phyloP scores from a whole-genome alignment of 2,329 filamentous ascomycete genomes.

The Fusarium proliferatum region DNA sequence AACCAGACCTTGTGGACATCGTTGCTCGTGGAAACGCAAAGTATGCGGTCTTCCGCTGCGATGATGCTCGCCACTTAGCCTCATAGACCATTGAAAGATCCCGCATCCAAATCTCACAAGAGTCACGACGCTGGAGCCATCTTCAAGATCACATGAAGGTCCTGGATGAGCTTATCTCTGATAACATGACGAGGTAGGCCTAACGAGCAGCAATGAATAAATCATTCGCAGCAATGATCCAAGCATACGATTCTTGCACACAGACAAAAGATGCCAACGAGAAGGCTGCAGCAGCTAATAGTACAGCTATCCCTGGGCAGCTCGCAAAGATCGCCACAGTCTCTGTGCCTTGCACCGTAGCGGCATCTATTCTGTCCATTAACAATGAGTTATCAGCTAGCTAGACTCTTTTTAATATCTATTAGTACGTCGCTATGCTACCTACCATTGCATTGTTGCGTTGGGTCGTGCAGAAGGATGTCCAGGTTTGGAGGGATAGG shows the following conservation, averaged over 20 bases:
- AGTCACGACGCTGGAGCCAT: neutral
- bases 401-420: neutral
- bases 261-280: neutral
- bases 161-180: neutral
- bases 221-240: neutral
- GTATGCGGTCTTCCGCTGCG: no score
- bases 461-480: neutral
- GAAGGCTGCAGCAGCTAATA: neutral
- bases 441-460: neutral
- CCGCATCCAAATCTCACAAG: neutral
- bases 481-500: neutral
- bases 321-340: neutral
- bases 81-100: neutral
- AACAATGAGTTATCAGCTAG: neutral
- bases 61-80: neutral
- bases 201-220: neutral
- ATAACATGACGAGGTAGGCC: neutral
- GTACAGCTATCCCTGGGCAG: neutral
- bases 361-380: neutral
- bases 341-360: neutral
- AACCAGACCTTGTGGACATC: no score
- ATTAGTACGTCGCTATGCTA: neutral
- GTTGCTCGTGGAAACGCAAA: no score
- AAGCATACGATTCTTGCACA: neutral
- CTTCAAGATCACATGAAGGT: neutral